Base-by-base conservation (phyloP, 176 grass and related monocot genomes). In the Alloteropsis semialata region DNA sequence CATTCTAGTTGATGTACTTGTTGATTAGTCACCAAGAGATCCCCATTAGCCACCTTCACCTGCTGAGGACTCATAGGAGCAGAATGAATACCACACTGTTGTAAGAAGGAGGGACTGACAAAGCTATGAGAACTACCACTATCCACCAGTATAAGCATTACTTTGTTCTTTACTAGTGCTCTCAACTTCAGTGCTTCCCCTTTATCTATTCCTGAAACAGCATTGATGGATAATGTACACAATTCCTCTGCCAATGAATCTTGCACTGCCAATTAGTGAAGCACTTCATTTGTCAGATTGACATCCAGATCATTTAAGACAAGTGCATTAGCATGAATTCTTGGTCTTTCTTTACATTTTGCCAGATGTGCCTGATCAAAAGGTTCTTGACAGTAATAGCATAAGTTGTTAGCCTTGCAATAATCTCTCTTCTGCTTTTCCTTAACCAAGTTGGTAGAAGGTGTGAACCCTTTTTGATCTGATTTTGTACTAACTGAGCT, bases 21-120 rank as follows among this genome's bases (percentile, higher is more conserved):
- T 0, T 21, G 2, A 1, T 53, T 10, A 9, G 12, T 22, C 0
- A 33, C 2, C 6, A 53, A 0, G 0, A 21, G 2, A 0, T 75
- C 19, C 0, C 49, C 72, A 56, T 75, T 34, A 0, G 49, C 72
- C 0, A 75, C 19, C 2, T 15, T 53, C 0, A 74, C 29, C 10
- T 2, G 0, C 1, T 13, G 0, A n/a, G 3, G n/a, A 2, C 0
- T 0, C 16, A 6, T 18, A 5, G 10, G 0, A 0, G 0, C 0
- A 1, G 48, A 1, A 0, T 0, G 0, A 6, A 46, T 22, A 0
- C 65, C 37, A 3, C 33, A 5, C n/a, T n/a, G 11, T 2, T 51
- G 0, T 33, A 13, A 74, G 5, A 8, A 75, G 37, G 30, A 0
- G 0, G 3, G 1, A 9, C 14, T 38, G 0, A 75, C 1, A 24